Percentiles rank a stretch among this genome's conserved stretches.
Conservation (phyloP, 768 basidiomycete genomes). For the Exsudoporus frostii region DNA sequence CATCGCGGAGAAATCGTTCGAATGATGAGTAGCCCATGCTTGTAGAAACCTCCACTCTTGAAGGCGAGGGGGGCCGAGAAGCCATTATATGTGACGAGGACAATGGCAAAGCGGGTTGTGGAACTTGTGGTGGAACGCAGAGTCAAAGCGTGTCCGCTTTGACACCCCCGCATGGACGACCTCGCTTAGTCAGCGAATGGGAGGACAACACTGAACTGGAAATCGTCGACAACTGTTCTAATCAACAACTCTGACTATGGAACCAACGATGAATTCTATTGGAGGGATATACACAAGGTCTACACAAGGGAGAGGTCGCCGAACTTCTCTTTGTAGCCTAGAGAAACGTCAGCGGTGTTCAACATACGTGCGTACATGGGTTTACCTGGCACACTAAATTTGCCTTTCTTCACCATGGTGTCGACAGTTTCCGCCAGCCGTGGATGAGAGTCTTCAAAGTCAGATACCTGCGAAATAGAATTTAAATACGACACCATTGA, state of each 20-base stretch:
- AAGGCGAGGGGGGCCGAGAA: conserved; percentile 40
- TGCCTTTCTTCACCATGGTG: conserved; percentile 95
- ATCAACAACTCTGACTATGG: neutral
- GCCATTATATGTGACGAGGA: conserved; percentile 28
- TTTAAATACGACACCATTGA: neutral
- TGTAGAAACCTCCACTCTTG: conserved; percentile 29
- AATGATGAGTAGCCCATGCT: conserved; percentile 58
- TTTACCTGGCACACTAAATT: conserved; percentile 95
- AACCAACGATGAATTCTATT: conserved; percentile 18
- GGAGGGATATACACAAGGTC: conserved; percentile 27
- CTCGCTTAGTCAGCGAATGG: conserved; percentile 23
- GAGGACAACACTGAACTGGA: neutral
- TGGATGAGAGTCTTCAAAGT: conserved; percentile 90
- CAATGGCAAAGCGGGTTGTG: conserved; percentile 12
- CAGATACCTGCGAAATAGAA: conserved; percentile 60
- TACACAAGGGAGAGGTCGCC: conserved; percentile 93
- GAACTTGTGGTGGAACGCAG: conserved; percentile 3
- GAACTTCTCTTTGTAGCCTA: conserved; percentile 94
- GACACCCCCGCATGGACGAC: too few species aligned
- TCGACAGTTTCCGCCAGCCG: conserved; percentile 89
- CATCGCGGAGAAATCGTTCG: conserved; percentile 73
- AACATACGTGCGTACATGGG: neutral
- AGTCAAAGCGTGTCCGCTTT: conserved; percentile 3
- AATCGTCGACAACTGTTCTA: neutral
- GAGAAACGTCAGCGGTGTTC: conserved; percentile 2